These are phyloP conservation scores for Elaeis guineensis DNA, from an alignment of 176 grass and related monocot genomes.

Conservation along the genomic window DNA sequence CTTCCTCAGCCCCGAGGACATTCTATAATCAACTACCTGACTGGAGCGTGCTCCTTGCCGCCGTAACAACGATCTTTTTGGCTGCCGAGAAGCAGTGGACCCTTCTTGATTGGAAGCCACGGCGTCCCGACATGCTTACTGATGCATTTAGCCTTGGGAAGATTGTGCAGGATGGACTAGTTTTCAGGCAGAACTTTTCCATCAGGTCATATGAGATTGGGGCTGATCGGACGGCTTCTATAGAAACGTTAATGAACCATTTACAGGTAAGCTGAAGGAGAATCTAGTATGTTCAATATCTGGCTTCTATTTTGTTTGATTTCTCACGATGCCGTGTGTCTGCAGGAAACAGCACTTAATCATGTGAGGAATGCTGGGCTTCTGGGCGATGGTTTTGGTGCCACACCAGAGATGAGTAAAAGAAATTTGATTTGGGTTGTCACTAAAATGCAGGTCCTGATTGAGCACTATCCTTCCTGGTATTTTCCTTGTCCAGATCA, in stretches of 20 bases:
- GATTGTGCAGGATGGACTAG: constrained; percentile 79
- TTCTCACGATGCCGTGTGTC: neutral
- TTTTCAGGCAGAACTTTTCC: constrained; percentile 90
- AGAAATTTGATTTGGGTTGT: constrained; percentile 98
- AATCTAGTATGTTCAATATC: too few relatives aligned
- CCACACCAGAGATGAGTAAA: constrained; percentile 97
- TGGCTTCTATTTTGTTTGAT: too few relatives aligned
- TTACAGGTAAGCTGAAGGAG: constrained; percentile 55
- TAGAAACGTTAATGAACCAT: constrained; percentile 99
- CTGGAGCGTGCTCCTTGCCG: constrained; percentile 98
- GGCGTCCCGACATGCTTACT: constrained; percentile 89
- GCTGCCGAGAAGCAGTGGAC: constrained; percentile 98
- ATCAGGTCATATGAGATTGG: constrained; percentile 98
- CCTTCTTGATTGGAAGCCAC: constrained; percentile 85
- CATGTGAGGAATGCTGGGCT: constrained; percentile 88
- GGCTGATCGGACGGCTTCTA: constrained; percentile 87
- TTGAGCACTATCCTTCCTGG: constrained; percentile 87
- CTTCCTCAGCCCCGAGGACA: constrained; percentile 50
- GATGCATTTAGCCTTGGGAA: constrained; percentile 82
- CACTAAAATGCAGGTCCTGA: constrained; percentile 95
- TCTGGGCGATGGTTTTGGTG: constrained; percentile 86
- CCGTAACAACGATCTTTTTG: constrained; percentile 87
- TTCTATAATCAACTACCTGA: constrained; percentile 93
- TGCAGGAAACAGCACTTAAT: constrained; percentile 96
- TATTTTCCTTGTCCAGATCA: constrained; percentile 26